Evolutionary conservation across 202 grass and related monocot genomes (phyloP).

Genomic region (Setaria italica): DNA sequence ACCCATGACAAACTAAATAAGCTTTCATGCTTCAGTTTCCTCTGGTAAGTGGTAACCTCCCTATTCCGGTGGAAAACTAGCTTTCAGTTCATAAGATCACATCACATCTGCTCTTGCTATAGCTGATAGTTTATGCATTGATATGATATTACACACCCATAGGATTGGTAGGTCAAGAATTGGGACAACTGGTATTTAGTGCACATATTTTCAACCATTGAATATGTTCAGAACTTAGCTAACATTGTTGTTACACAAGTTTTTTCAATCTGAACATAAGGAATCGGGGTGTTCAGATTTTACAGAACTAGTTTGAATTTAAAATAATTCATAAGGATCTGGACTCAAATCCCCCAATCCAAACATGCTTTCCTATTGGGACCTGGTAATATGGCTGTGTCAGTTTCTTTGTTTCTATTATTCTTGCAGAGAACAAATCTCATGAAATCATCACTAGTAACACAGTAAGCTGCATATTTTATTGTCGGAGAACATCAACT

Average conservation of each 20-base stretch:
- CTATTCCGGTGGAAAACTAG: slow-evolving; percentile 12
- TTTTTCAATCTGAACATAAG: not conserved
- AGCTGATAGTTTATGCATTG: slow-evolving; percentile 12
- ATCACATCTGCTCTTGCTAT: slow-evolving; percentile 23
- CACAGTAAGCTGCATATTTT: slow-evolving; percentile 19
- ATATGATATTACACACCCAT: not conserved
- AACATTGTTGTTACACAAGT: not conserved
- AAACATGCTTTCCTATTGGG: slow-evolving; percentile 12
- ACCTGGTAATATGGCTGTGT: slow-evolving; percentile 6
- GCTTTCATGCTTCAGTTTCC: slow-evolving; percentile 37
- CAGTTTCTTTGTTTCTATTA: slow-evolving; percentile 3
- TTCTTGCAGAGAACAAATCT: not conserved
- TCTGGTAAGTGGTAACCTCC: slow-evolving; percentile 36
- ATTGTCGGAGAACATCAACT: slow-evolving; percentile 32
- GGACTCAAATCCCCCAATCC: not conserved
- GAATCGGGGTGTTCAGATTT: not conserved
- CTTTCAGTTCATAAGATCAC: slow-evolving; percentile 11
- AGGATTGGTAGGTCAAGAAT: slow-evolving; percentile 26
- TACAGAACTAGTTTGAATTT: not conserved
- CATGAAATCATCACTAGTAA: slow-evolving; percentile 28
- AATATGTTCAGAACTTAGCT: not conserved
- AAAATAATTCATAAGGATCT: not conserved
- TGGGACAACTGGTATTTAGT: slow-evolving; percentile 14
- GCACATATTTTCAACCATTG: slow-evolving; percentile 23
- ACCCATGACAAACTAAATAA: slow-evolving; percentile 33